Percentiles rank a stretch among this genome's conserved stretches.
phyloP scores from a whole-genome alignment of 768 basidiomycete genomes.

The Russula brevipes region DNA sequence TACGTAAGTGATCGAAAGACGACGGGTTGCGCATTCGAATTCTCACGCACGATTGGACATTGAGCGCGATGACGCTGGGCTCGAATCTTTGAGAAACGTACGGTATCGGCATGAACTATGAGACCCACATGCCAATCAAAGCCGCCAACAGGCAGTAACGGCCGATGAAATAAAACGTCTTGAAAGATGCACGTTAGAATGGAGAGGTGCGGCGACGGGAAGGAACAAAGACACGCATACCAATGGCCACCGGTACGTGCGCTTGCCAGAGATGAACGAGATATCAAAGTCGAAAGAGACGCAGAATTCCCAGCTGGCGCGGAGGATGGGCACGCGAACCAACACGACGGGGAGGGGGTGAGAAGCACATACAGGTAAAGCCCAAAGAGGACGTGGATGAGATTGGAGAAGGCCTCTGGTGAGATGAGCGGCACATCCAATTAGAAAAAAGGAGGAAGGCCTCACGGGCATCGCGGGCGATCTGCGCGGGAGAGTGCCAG shows the following conservation, averaged over 20 bases:
- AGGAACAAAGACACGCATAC: slow-evolving; percentile 26
- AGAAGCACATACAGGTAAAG: slow-evolving; percentile 39
- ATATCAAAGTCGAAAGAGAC: slow-evolving; percentile 42
- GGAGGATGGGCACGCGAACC: background rate
- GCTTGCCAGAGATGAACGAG: slow-evolving; percentile 38
- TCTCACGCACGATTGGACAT: slow-evolving; percentile 33
- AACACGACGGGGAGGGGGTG: background rate
- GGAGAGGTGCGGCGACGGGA: background rate
- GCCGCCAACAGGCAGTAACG: slow-evolving; percentile 43
- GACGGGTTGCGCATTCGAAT: background rate
- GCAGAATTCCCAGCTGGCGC: slow-evolving; percentile 40
- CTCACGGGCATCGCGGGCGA: slow-evolving; percentile 37
- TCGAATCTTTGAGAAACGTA: background rate
- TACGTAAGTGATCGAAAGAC: background rate
- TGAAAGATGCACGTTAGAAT: background rate
- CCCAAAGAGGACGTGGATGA: slow-evolving; percentile 43
- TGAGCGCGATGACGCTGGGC: slow-evolving; percentile 32
- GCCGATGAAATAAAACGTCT: slow-evolving; percentile 44
- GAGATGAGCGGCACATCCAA: background rate
- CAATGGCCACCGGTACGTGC: slow-evolving; percentile 45
- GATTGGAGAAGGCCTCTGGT: slow-evolving; percentile 37
- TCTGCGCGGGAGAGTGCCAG: slow-evolving; percentile 38
- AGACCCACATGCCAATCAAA: slow-evolving; percentile 43
- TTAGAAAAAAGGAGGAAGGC: background rate
- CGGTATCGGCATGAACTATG: background rate